Evolutionary conservation across 2,329 filamentous ascomycete species (phyloP).

Genomic region (Elsinoe batatas): DNA sequence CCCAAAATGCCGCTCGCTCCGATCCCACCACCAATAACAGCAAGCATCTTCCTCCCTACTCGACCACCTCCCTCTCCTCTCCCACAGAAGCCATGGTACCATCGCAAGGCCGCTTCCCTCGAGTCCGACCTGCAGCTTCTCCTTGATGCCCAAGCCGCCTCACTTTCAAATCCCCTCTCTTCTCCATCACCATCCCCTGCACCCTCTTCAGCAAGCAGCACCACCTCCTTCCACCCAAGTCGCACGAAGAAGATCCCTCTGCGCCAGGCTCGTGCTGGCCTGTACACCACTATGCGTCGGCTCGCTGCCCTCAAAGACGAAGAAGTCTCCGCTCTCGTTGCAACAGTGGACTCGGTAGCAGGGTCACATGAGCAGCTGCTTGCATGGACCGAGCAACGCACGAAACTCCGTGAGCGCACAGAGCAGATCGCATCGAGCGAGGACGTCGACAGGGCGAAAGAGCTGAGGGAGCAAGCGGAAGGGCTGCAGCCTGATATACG

Average conservation of each 20-base stretch:
- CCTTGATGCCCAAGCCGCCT: slow-evolving; percentile 52
- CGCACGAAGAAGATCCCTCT: slow-evolving; percentile 47
- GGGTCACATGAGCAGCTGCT: slow-evolving; percentile 50
- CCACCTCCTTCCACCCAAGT: slow-evolving; percentile 25
- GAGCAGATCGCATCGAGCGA: slow-evolving; percentile 45
- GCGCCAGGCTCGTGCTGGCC: slow-evolving; percentile 52
- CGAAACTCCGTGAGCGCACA: slow-evolving; percentile 46
- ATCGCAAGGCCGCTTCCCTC: slow-evolving; percentile 37
- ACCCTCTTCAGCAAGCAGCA: slow-evolving; percentile 18
- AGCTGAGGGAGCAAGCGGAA: slow-evolving; percentile 42
- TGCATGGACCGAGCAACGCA: slow-evolving; percentile 48
- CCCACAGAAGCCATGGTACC: slow-evolving; percentile 12
- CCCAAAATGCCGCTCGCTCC: slow-evolving; percentile 10
- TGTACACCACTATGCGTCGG: slow-evolving; percentile 53
- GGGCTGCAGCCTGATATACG: slow-evolving; percentile 53
- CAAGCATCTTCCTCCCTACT: slow-evolving; percentile 21
- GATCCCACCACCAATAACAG: slow-evolving; percentile 28
- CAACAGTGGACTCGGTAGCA: slow-evolving; percentile 48
- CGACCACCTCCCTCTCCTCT: not conserved
- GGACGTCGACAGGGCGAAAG: slow-evolving; percentile 46
- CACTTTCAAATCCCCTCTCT: slow-evolving; percentile 42
- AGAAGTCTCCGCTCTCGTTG: slow-evolving; percentile 52
- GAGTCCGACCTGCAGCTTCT: slow-evolving; percentile 49
- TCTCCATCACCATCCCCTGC: slow-evolving; percentile 34
- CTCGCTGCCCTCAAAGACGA: slow-evolving; percentile 58